Evolutionary conservation across 2,329 filamentous ascomycete species (phyloP), one percentile per base, ranked within the genome.

Genomic region (Metarhizium anisopliae): DNA sequence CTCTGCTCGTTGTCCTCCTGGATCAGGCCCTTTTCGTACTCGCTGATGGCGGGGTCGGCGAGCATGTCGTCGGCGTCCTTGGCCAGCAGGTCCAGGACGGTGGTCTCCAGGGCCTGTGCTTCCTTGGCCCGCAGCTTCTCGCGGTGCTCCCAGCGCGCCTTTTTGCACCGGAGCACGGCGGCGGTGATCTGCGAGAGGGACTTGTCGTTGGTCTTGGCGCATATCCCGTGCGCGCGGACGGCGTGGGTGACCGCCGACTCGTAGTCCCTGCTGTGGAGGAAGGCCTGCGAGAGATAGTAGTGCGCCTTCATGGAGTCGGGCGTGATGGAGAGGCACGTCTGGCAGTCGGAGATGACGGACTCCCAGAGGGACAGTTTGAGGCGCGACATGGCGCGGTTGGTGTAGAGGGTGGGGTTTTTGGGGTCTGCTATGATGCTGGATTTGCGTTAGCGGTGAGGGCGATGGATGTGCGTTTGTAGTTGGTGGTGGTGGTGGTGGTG

Each of bases 321-420:
- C 32, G 82, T 75, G 6, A 95, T 77, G 57, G 83, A 78, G 52
- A 96, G 85, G 60, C 88, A 90, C 53, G 83, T 77, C 54, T 86
- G 72, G 67, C 91, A 93, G 71, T 96, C 92, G 58, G 83, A 76
- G 60, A 94, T 85, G 51, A 87, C 90, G 10, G 79, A 84, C 35
- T 89, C 80, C 82, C 86, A 95, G 63, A 83, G 77, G 58, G 79
- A 74, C 25, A 95, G 80, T 71, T 87, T 89, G 57, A 94, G 77
- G 45, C 91, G 83, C 3, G 87, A 85, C 73, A 96, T 87, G 53
- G 91, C 89, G 54, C 92, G 89, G 73, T 96, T 97, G 43, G 90
- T 93, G 73, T 91, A 96, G 52, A 96, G 80, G 35, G 87, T 77
- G 1, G 87, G 83, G 67, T 95, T 94, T 55, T 77, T 80, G 4